Evolutionary conservation across 208 protist genomes (phyloP).

Genomic region (Lotmaria passim): DNA sequence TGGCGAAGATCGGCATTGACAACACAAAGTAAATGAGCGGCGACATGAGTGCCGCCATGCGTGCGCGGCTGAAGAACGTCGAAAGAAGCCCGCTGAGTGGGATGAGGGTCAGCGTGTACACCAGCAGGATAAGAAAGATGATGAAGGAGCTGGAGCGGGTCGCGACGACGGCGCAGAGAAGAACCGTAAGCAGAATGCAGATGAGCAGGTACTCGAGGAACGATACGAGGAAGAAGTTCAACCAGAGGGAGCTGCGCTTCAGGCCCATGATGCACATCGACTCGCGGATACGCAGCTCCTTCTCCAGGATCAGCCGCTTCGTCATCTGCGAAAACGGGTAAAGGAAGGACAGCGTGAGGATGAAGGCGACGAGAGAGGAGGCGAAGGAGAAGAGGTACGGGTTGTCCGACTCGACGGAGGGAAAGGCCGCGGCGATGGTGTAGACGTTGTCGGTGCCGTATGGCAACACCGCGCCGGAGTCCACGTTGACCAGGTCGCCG

Average conservation of each 20-base stretch:
- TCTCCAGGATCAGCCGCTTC: slow-evolving; percentile 83
- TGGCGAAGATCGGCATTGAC: slow-evolving; percentile 62
- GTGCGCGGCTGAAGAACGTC: slow-evolving; percentile 76
- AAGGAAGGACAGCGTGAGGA: slow-evolving; percentile 77
- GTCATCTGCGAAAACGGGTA: slow-evolving; percentile 80
- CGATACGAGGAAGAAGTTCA: slow-evolving; percentile 66
- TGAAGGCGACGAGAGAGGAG: slow-evolving; percentile 52
- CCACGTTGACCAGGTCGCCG: slow-evolving; percentile 24
- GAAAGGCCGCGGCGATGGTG: slow-evolving; percentile 37
- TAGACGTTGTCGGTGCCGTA: slow-evolving; percentile 27
- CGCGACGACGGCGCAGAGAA: slow-evolving; percentile 59
- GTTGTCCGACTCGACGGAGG: slow-evolving; percentile 13
- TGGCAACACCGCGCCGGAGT: slow-evolving; percentile 6
- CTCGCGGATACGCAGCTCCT: slow-evolving; percentile 83
- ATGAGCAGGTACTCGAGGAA: slow-evolving; percentile 52
- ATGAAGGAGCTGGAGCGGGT: slow-evolving; percentile 45
- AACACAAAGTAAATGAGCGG: slow-evolving; percentile 79
- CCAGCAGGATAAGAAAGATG: slow-evolving; percentile 72
- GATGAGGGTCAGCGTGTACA: slow-evolving; percentile 62
- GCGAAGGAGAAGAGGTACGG: slow-evolving; percentile 43
- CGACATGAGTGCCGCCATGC: slow-evolving; percentile 58
- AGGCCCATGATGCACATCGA: slow-evolving; percentile 90
- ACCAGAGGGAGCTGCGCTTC: slow-evolving; percentile 40
- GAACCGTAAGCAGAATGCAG: slow-evolving; percentile 51
- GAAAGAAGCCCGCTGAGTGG: slow-evolving; percentile 61